Evolutionary conservation across 202 grass and related monocot genomes (phyloP).

Genomic region (Saccharum hybrid): DNA sequence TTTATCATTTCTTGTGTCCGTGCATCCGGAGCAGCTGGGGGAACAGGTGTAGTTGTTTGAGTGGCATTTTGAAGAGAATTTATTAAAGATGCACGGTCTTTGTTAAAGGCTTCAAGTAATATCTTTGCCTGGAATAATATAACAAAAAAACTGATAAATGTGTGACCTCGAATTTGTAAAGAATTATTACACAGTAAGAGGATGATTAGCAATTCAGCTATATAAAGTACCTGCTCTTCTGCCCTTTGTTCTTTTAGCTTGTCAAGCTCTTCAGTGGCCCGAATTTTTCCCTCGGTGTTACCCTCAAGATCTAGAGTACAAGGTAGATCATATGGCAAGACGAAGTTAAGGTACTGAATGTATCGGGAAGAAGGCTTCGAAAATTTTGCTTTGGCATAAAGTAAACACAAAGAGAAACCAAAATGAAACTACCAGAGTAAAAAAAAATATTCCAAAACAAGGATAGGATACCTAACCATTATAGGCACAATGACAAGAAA

Average conservation of each 20-base stretch:
- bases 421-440: background rate
- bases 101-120: slow-evolving; percentile 84
- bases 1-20: slow-evolving; percentile 94
- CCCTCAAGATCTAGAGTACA: slow-evolving; percentile 72
- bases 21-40: slow-evolving; percentile 60
- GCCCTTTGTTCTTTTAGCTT: slow-evolving; percentile 84
- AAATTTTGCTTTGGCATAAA: slow-evolving; percentile 13
- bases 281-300: slow-evolving; percentile 83
- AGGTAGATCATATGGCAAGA: background rate
- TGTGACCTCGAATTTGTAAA: background rate
- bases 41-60: slow-evolving; percentile 40
- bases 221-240: slow-evolving; percentile 77
- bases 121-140: slow-evolving; percentile 59
- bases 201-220: slow-evolving; percentile 36
- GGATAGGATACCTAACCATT: background rate
- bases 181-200: slow-evolving; percentile 14
- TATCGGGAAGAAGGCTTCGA: background rate
- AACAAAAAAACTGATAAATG: background rate
- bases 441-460: slow-evolving; percentile 23
- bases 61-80: slow-evolving; percentile 62
- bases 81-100: slow-evolving; percentile 77
- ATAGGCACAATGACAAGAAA: slow-evolving; percentile 9
- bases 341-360: background rate
- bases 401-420: background rate
- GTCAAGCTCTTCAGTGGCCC: slow-evolving; percentile 75